Evolutionary conservation across 768 basidiomycete genomes (phyloP).

Genomic region (Serendipita indica): DNA sequence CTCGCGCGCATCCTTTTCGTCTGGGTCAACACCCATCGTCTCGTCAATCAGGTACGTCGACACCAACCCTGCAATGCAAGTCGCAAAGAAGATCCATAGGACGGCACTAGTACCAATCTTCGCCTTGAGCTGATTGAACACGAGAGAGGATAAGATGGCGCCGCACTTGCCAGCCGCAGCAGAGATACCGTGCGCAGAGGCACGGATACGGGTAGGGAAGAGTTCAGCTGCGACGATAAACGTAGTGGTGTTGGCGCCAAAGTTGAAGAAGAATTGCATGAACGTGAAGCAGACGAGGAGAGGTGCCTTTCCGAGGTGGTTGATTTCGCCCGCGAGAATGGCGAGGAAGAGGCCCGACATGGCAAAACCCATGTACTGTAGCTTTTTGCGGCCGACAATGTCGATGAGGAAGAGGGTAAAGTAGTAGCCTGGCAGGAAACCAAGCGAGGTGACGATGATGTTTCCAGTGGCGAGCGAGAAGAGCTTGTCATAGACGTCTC

Average conservation of each 20-base stretch:
- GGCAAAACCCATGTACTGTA: constrained; percentile 64
- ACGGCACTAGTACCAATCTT: constrained; percentile 48
- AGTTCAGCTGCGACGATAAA: constrained; percentile 64
- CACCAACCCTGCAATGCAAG: neutral
- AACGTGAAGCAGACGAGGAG: constrained; percentile 63
- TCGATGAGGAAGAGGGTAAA: constrained; percentile 54
- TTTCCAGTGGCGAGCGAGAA: constrained; percentile 54
- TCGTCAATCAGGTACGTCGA: neutral
- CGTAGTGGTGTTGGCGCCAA: constrained; percentile 43
- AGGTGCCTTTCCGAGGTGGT: constrained; percentile 35
- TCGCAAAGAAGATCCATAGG: constrained; percentile 36
- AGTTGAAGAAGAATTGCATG: constrained; percentile 73
- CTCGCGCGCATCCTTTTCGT: neutral
- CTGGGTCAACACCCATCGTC: neutral
- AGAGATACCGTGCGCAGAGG: constrained; percentile 57
- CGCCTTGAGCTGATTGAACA: constrained; percentile 46
- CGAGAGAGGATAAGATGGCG: constrained; percentile 62
- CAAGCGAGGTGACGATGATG: constrained; percentile 55
- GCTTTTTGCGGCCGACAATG: constrained; percentile 55
- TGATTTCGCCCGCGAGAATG: constrained; percentile 53
- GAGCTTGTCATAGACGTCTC: constrained; percentile 46
- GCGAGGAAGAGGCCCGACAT: constrained; percentile 49
- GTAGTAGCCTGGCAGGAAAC: constrained; percentile 71
- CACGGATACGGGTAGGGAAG: constrained; percentile 62
- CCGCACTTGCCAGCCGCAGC: constrained; percentile 65